Base-by-base conservation (phyloP, 306 rosid genomes). In the Ochetophila trinervis region DNA sequence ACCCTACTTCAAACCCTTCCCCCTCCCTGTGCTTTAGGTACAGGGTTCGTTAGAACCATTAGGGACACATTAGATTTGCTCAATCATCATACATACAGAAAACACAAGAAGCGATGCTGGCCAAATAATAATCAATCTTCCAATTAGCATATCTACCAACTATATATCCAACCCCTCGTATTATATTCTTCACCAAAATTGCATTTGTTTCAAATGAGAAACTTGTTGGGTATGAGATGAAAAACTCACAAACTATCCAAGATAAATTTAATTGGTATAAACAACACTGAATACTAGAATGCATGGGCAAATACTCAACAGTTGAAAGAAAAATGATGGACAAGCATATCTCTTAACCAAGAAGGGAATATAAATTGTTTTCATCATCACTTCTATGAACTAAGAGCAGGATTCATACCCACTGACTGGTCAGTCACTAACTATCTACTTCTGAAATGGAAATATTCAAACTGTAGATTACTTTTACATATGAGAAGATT, bases 401-500 rank as follows among this genome's bases (percentile, higher is more conserved):
- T 10, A 40, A 11, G 36, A n/a, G 49, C 63, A 47, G 57, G 40
- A 63, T 17, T 50, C 11, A 7, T 13, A 20, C 18, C 24, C 34
- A 12, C 57, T 22, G 48, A n/a, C 24, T 27, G 55, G 45, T 16
- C 23, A 47, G 34, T 23, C 23, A 10, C 63, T 13, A 23, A 42
- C 54, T 9, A 18, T 55, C 27, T 42, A 51, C 35, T 17, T 16
- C 17, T n/a, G 45, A 40, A 37, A n/a, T 42, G 40, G 27, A 15
- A 10, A 13, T 15, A 13, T 27, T 40, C 55, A 70, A 30, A 1
- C 5, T 52, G 58, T 8, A 54, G 21, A 2, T 27, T 10, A 66
- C 19, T 49, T 63, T 49, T 19, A 23, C 23, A 36, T 5, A 6
- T 40, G 21, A 14, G 14, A 63, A 74, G 70, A 60, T 57, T 60